A percentile compares a stretch with the other conserved stretches of the same genome.
Evolutionary conservation across 495 filamentous ascomycete genomes (phyloP).

Genomic region (Aspergillus hancockii): DNA sequence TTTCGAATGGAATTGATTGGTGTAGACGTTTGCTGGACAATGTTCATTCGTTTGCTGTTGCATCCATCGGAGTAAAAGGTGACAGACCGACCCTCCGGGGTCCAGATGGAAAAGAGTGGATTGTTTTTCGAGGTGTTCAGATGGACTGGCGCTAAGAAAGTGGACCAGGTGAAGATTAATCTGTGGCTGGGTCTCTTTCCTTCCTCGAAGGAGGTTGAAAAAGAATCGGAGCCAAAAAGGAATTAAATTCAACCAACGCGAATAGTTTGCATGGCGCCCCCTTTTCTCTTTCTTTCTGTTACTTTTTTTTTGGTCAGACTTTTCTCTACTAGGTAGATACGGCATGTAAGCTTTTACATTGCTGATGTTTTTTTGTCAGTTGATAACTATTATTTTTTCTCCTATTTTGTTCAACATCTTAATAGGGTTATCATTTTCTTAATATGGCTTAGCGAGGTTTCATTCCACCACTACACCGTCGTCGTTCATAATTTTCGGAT

Average conservation of each 20-base stretch:
- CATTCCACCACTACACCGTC: neutral
- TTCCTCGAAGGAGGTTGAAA: neutral
- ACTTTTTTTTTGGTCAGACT: neutral
- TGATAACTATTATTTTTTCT: neutral
- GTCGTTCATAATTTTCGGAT: neutral
- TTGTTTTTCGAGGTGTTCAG: conserved; percentile 8
- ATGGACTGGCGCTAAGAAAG: conserved; percentile 15
- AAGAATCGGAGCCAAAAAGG: neutral
- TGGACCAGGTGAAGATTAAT: conserved; percentile 19
- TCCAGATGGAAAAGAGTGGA: conserved; percentile 1
- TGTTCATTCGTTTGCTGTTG: conserved; percentile 1
- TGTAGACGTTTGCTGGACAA: neutral
- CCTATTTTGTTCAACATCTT: neutral
- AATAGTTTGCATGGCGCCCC: neutral
- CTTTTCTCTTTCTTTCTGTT: neutral
- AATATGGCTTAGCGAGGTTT: neutral
- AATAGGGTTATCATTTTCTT: neutral
- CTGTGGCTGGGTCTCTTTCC: conserved; percentile 7
- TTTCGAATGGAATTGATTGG: conserved; percentile 6
- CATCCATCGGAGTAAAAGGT: conserved; percentile 2
- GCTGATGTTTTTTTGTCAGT: neutral
- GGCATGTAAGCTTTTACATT: neutral
- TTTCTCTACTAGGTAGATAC: neutral
- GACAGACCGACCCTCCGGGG: conserved; percentile 13
- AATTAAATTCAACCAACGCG: neutral